A percentile compares a stretch with the other conserved stretches of the same genome.
Conservation (phyloP, 2,329 filamentous ascomycete genomes). For the Pseudogymnoascus sp. region DNA sequence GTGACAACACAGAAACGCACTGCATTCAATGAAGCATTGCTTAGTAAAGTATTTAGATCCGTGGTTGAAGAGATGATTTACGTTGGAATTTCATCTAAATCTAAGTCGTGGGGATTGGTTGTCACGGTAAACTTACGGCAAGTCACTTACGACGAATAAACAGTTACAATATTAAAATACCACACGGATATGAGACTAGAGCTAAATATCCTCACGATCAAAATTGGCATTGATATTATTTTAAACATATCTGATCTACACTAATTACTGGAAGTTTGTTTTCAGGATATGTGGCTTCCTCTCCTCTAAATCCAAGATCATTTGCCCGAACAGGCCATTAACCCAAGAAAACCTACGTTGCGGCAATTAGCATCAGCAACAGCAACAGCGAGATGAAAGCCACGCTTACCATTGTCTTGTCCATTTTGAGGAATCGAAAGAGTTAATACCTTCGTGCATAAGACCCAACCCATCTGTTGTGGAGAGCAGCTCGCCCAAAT, state of each 20-base stretch:
- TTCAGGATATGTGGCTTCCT: conserved; percentile 59
- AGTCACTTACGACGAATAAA: not conserved
- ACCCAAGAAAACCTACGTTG: conserved; percentile 62
- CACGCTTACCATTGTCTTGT: conserved; percentile 35
- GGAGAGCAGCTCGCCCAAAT: conserved; percentile 23
- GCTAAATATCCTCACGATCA: not conserved
- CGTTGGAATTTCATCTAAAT: not conserved
- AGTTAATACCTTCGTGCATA: conserved; percentile 41
- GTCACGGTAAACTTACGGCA: not conserved
- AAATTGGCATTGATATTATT: not conserved
- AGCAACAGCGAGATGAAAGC: not conserved
- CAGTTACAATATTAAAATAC: not conserved
- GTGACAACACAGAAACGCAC: not conserved
- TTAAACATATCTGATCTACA: not conserved
- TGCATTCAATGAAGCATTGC: not conserved
- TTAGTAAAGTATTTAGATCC: not conserved
- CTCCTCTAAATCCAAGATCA: conserved; percentile 64
- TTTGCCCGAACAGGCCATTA: conserved; percentile 80
- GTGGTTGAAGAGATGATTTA: not conserved
- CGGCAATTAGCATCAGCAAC: not conserved
- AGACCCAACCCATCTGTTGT: conserved; percentile 32
- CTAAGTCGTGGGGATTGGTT: not conserved
- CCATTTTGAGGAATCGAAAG: conserved; percentile 34
- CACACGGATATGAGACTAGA: not conserved
- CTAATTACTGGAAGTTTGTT: conserved; percentile 39